Conservation (phyloP, 768 basidiomycete genomes). For the Collybiopsis luxurians region DNA sequence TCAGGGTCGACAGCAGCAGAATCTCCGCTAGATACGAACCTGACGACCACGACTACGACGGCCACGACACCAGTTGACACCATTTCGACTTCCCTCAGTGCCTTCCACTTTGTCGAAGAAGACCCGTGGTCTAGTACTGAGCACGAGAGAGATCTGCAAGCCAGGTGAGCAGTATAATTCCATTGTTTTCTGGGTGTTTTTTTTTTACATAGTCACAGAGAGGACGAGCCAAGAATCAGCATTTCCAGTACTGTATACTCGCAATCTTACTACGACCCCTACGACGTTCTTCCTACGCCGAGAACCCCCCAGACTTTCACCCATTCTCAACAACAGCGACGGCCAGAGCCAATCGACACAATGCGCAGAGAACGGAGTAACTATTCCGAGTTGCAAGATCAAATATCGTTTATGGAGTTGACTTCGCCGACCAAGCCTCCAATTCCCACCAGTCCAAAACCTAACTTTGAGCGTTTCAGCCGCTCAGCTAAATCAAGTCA, state of each 20-base stretch:
- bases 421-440: slow-evolving; percentile 41
- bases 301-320: not conserved
- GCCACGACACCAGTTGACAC: not conserved
- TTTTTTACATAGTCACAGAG: slow-evolving; percentile 8
- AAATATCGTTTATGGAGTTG: slow-evolving; percentile 45
- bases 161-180: not conserved
- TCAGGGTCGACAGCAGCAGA: slow-evolving; percentile 3
- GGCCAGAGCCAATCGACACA: not conserved
- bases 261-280: slow-evolving; percentile 26
- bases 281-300: slow-evolving; percentile 11
- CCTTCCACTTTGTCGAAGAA: slow-evolving; percentile 18
- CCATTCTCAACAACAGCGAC: not conserved
- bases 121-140: slow-evolving; percentile 33
- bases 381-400: not conserved
- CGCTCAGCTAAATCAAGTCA: slow-evolving; percentile 7
- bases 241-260: slow-evolving; percentile 42
- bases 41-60: slow-evolving; percentile 5
- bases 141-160: not conserved
- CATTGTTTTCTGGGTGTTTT: not conserved
- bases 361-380: not conserved
- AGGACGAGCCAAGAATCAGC: slow-evolving; percentile 36
- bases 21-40: not conserved
- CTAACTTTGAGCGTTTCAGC: slow-evolving; percentile 16
- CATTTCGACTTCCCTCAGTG: not conserved
- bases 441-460: slow-evolving; percentile 45